Conservation (phyloP, 352 stramenopile species). For the Phytophthora fragariaefolia region DNA sequence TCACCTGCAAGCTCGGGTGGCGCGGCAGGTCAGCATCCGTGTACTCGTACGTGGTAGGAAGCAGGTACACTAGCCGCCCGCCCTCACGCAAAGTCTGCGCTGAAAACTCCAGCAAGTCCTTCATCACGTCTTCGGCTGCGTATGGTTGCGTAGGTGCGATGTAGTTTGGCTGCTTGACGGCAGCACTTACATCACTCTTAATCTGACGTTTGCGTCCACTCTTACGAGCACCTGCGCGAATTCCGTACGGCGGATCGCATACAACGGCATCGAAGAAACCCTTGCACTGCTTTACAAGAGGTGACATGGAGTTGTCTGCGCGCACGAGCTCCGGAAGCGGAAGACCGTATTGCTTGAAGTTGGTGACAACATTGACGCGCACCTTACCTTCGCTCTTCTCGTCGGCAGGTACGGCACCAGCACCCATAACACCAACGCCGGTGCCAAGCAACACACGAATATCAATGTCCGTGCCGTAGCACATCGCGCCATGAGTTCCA, state of each 20-base stretch:
- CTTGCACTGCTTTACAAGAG: conserved; percentile 52
- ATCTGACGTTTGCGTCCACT: conserved; percentile 74
- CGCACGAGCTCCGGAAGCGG: conserved; percentile 94
- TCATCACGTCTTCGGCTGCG: conserved; percentile 96
- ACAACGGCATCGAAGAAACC: conserved; percentile 91
- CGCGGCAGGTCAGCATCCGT: conserved; percentile 79
- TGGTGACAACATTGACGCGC: conserved; percentile 83
- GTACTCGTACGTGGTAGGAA: conserved; percentile 88
- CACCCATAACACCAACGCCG: conserved; percentile 63
- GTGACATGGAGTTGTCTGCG: conserved; percentile 88
- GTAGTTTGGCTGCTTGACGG: conserved; percentile 87
- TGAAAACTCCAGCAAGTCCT: conserved; percentile 94
- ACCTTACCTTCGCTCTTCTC: conserved; percentile 18
- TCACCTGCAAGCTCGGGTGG: conserved; percentile 69
- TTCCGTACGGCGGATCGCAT: conserved; percentile 94
- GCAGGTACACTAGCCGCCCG: conserved; percentile 87
- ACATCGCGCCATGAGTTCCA: conserved; percentile 92
- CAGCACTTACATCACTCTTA: conserved; percentile 33
- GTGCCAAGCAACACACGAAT: conserved; percentile 94
- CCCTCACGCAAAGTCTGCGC: conserved; percentile 75
- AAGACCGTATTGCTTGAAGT: conserved; percentile 94
- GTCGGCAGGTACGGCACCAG: conserved; percentile 25
- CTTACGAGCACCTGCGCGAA: conserved; percentile 94
- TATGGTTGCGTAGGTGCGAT: conserved; percentile 97
- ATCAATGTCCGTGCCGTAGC: conserved; percentile 97